Evolutionary conservation across 2,329 filamentous ascomycete genomes (phyloP).

Genomic region (Alternaria longipes): DNA sequence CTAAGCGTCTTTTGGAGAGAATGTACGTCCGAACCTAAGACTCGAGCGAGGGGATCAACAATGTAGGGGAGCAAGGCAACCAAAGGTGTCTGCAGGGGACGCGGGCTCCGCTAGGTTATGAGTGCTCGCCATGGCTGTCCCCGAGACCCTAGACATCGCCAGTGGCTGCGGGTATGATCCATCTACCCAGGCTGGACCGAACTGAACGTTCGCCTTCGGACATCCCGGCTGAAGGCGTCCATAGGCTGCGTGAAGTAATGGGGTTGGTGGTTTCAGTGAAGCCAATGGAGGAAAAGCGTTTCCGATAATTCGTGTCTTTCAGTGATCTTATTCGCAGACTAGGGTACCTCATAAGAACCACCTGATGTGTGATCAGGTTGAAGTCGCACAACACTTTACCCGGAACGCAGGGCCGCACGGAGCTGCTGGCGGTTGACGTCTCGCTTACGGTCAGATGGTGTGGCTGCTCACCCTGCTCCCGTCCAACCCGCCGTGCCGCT

Average conservation of each 20-base stretch:
- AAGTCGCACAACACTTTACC: slow-evolving; percentile 37
- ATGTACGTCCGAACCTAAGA: neutral
- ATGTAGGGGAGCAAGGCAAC: neutral
- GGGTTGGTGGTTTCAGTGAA: slow-evolving; percentile 30
- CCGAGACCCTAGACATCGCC: slow-evolving; percentile 17
- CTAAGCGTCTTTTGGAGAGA: neutral
- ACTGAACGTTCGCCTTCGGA: slow-evolving; percentile 15
- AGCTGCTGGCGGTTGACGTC: slow-evolving; percentile 24
- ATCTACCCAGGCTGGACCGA: slow-evolving; percentile 19
- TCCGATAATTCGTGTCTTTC: slow-evolving; percentile 11
- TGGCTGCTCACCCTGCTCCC: slow-evolving; percentile 22
- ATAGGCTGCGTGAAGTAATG: slow-evolving; percentile 23
- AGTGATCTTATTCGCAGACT: slow-evolving; percentile 29
- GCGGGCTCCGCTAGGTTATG: slow-evolving; percentile 24
- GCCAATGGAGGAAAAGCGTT: slow-evolving; percentile 33
- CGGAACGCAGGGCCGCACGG: slow-evolving; percentile 43
- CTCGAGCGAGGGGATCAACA: neutral
- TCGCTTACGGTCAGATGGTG: slow-evolving; percentile 29
- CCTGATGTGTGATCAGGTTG: slow-evolving; percentile 25
- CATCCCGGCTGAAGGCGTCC: slow-evolving; percentile 21
- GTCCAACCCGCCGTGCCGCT: slow-evolving; percentile 4
- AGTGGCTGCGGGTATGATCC: slow-evolving; percentile 25
- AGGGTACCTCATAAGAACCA: slow-evolving; percentile 9
- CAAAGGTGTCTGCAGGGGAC: slow-evolving; percentile 11
- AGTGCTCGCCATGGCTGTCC: slow-evolving; percentile 17